A percentile compares a stretch with the other conserved stretches of the same genome.
phyloP scores from a whole-genome alignment of 1,284 basidiomycete genomes.

The Schizopora paradoxa region DNA sequence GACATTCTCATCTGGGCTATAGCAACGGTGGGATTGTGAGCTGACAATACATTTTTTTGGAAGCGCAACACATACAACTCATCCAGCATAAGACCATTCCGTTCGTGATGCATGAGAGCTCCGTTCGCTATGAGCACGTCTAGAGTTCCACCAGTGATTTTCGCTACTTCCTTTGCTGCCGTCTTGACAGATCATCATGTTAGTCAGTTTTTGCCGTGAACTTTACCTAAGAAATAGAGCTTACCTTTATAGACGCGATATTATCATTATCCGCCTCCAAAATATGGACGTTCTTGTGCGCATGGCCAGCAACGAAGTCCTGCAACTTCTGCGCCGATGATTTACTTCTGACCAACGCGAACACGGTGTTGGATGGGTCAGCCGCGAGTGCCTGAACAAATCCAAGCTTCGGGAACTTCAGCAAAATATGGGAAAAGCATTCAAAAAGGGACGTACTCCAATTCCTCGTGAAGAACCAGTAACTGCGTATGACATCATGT shows the following conservation, averaged over 20 bases:
- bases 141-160: conserved; percentile 27
- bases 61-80: conserved; percentile 18
- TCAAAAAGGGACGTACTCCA: conserved; percentile 22
- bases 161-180: conserved; percentile 22
- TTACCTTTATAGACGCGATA: conserved; percentile 23
- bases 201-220: neutral
- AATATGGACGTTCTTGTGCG: conserved; percentile 29
- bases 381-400: conserved; percentile 22
- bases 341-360: conserved; percentile 26
- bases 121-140: conserved; percentile 33
- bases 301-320: conserved; percentile 42
- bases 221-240: neutral
- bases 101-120: conserved; percentile 18
- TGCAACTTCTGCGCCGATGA: conserved; percentile 18
- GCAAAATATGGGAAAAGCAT: too few species aligned
- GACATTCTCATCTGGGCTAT: conserved; percentile 13
- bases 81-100: conserved; percentile 15
- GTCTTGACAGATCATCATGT: conserved; percentile 9
- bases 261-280: conserved; percentile 26
- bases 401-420: too few species aligned
- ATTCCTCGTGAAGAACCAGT: conserved; percentile 31
- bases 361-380: conserved; percentile 23
- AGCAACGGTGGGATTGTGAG: too few species aligned
- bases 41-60: too few species aligned
- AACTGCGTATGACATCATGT: conserved; percentile 29